These are phyloP conservation scores for Venturia asperata DNA, from an alignment of 2,329 filamentous ascomycete genomes.

Conservation along the genomic window DNA sequence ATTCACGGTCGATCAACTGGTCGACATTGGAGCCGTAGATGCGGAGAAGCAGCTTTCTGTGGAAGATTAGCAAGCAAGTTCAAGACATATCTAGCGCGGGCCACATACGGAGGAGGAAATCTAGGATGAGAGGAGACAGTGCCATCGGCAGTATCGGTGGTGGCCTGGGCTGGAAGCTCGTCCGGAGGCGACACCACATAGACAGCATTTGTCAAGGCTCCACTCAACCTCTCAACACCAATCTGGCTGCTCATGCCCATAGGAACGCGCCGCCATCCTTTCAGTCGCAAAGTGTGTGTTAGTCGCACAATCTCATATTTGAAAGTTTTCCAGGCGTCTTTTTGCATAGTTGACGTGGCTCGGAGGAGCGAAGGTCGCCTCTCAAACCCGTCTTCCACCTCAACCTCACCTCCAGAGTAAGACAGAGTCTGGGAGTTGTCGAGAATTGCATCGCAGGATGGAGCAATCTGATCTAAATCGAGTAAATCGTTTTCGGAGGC, in stretches of 20 bases:
- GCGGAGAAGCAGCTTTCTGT: constrained; percentile 68
- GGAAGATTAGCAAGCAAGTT: background rate
- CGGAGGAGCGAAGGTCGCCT: constrained; percentile 33
- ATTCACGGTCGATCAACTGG: constrained; percentile 88
- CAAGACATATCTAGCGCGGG: too few relatives aligned
- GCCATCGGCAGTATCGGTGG: constrained; percentile 32
- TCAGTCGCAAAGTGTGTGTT: constrained; percentile 79
- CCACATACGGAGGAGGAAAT: constrained; percentile 28
- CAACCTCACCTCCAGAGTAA: constrained; percentile 54
- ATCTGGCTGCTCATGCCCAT: constrained; percentile 63
- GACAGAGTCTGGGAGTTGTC: constrained; percentile 87
- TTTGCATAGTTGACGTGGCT: constrained; percentile 56
- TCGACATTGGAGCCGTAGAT: constrained; percentile 95
- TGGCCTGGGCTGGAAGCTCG: constrained; percentile 41
- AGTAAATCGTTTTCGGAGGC: constrained; percentile 81
- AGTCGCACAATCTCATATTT: constrained; percentile 88
- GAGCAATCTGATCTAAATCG: constrained; percentile 76
- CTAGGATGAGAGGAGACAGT: constrained; percentile 22
- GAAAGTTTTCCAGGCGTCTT: constrained; percentile 74
- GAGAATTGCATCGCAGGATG: constrained; percentile 72
- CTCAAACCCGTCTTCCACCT: constrained; percentile 30
- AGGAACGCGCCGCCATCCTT: constrained; percentile 82
- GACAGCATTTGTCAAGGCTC: constrained; percentile 90
- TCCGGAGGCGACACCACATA: constrained; percentile 84
- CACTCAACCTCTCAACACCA: constrained; percentile 70